These are phyloP conservation scores for Trichoderma pleuroti DNA, from an alignment of 2,329 filamentous ascomycete genomes.

Conservation along the genomic window DNA sequence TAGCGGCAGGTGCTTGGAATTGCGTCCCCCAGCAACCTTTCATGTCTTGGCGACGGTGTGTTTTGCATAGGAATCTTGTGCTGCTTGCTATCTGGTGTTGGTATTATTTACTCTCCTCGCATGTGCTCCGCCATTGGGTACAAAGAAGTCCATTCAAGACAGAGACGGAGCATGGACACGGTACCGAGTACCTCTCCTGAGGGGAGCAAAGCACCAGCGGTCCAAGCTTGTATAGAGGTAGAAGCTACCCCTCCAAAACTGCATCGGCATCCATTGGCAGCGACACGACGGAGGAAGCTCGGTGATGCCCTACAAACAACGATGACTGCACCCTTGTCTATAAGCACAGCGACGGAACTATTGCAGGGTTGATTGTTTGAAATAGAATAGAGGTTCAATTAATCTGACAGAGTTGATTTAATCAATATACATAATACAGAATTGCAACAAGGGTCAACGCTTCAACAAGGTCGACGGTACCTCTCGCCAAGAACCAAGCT, in stretches of 20 bases:
- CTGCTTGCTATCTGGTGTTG: background rate
- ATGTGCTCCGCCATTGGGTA: background rate
- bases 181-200: background rate
- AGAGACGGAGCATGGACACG: background rate
- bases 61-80: background rate
- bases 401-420: background rate
- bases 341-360: background rate
- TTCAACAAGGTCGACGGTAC: background rate
- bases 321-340: background rate
- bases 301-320: background rate
- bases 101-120: background rate
- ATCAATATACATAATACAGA: background rate
- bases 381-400: background rate
- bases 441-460: background rate
- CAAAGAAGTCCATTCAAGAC: background rate
- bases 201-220: background rate
- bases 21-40: background rate
- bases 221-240: background rate
- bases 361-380: background rate
- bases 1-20: background rate
- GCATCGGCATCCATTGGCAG: background rate
- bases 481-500: background rate
- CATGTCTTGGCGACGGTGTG: background rate
- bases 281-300: background rate
- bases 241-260: conserved; percentile 13